Conservation (phyloP, 2,329 filamentous ascomycete genomes). For the Akanthomyces lecanii region DNA sequence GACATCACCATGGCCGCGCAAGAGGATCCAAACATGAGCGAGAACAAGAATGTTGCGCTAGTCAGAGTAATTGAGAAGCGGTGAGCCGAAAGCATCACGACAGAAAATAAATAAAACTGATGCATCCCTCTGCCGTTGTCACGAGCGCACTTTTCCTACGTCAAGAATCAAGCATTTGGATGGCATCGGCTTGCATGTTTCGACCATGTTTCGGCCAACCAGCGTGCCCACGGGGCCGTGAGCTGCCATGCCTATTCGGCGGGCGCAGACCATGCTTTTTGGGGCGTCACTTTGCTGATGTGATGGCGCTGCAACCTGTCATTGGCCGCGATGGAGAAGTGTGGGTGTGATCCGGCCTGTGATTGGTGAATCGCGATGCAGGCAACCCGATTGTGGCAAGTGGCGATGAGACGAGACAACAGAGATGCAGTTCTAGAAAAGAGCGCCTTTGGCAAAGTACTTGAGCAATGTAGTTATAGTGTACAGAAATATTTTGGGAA, state of each 20-base stretch:
- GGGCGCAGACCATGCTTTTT: background rate
- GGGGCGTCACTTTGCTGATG: background rate
- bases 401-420: background rate
- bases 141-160: background rate
- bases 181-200: background rate
- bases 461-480: too few species aligned
- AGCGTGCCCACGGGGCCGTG: conserved; percentile 3
- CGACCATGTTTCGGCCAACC: background rate
- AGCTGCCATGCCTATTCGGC: background rate
- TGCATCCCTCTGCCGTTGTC: background rate
- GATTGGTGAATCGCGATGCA: conserved; percentile 20
- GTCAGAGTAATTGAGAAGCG: background rate
- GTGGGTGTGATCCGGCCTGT: conserved; percentile 19
- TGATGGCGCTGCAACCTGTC: conserved; percentile 6
- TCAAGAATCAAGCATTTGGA: background rate
- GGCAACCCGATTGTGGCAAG: conserved; percentile 11
- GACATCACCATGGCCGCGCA: background rate
- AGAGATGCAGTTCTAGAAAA: too few species aligned
- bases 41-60: background rate
- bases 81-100: background rate
- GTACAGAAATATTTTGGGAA: background rate
- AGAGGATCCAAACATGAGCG: background rate
- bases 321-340: conserved; percentile 20
- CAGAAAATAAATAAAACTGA: background rate
- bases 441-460: too few species aligned